Conservation (phyloP, 768 basidiomycete genomes). For the Leucocoprinus sp. region DNA sequence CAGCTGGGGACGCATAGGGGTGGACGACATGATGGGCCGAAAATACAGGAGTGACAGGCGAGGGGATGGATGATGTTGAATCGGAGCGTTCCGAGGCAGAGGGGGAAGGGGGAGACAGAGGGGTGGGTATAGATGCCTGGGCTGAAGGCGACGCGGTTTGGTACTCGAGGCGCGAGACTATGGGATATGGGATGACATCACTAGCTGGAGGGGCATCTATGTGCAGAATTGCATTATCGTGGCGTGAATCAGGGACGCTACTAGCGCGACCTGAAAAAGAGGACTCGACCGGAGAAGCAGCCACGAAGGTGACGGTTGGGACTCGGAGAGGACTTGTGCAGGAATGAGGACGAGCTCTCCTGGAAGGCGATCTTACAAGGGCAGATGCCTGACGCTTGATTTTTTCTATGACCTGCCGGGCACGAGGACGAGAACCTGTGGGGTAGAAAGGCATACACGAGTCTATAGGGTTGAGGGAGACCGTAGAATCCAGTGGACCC, state of each 20-base stretch:
- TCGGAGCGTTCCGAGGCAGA: slow-evolving; percentile 4
- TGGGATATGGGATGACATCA: slow-evolving; percentile 6
- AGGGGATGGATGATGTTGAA: slow-evolving; percentile 4
- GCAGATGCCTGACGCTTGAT: slow-evolving; percentile 13
- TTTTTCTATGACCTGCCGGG: slow-evolving; percentile 8
- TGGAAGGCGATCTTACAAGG: slow-evolving; percentile 8
- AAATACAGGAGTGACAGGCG: slow-evolving; percentile 10
- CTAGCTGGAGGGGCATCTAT: slow-evolving; percentile 1
- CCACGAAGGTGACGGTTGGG: slow-evolving; percentile 8
- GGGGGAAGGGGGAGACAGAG: slow-evolving; percentile 4
- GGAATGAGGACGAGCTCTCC: slow-evolving; percentile 2
- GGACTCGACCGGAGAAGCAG: not conserved
- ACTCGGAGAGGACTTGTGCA: slow-evolving; percentile 1
- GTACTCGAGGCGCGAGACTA: slow-evolving; percentile 4
- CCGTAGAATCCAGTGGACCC: slow-evolving; percentile 1
- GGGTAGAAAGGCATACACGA: slow-evolving; percentile 2
- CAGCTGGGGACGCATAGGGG: slow-evolving; percentile 2
- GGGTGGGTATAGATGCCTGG: not conserved
- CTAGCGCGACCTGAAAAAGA: not conserved
- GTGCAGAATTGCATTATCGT: not conserved
- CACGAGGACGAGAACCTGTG: slow-evolving; percentile 1
- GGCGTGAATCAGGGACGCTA: not conserved
- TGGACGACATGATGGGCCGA: slow-evolving; percentile 3
- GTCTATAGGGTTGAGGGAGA: slow-evolving; percentile 3
- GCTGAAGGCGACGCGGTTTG: not conserved